Conservation (phyloP, 306 rosid species). For the Rubus idaeus region DNA sequence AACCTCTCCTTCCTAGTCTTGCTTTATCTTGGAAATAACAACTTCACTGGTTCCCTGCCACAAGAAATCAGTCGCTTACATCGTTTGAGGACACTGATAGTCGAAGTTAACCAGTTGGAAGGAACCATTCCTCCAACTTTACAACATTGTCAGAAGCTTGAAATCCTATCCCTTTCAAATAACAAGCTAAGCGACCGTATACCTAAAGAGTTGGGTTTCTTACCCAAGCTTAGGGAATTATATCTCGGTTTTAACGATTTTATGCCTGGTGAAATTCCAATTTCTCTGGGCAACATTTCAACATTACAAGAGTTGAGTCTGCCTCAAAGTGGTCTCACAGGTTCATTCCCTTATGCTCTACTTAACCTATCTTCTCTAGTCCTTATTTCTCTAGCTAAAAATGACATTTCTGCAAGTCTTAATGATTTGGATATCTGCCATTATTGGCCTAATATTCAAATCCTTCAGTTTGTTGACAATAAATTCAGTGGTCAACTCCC, state of each 20-base stretch:
- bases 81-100: background rate
- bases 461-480: background rate
- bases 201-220: background rate
- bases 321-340: background rate
- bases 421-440: background rate
- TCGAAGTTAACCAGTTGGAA: slow-evolving; percentile 9
- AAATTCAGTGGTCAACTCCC: slow-evolving; percentile 3
- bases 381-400: background rate
- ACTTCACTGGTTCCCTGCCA: background rate
- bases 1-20: slow-evolving; percentile 15
- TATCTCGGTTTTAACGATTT: background rate
- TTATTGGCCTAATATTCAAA: background rate
- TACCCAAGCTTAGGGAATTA: background rate
- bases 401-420: background rate
- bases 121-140: slow-evolving; percentile 6
- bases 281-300: background rate
- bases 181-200: background rate
- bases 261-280: background rate
- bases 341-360: background rate
- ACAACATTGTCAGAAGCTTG: background rate
- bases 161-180: background rate
- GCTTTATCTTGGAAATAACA: background rate
- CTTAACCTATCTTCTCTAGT: slow-evolving; percentile 13
- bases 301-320: background rate
- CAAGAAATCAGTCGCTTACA: background rate